Conservation (phyloP, 768 basidiomycete species). For the Collybia mongolica region DNA sequence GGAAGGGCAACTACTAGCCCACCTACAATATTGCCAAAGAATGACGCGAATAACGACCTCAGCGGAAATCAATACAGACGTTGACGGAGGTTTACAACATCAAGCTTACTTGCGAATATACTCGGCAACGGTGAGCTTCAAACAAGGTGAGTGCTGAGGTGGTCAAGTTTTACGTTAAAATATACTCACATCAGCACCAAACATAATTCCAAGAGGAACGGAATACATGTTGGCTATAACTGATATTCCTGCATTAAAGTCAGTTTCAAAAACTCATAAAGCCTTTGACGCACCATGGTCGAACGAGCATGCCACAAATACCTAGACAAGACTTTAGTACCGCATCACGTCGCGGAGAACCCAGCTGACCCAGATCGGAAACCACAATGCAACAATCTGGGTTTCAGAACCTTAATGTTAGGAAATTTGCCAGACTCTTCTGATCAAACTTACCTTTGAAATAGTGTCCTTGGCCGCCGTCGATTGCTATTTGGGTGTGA, state of each 20-base stretch:
- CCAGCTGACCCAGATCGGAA: conserved; percentile 66
- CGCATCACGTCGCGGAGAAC: background rate
- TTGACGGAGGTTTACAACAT: too few species aligned
- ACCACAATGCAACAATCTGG: conserved; percentile 63
- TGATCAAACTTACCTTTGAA: conserved; percentile 49
- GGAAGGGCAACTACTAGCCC: conserved; percentile 65
- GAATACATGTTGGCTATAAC: conserved; percentile 67
- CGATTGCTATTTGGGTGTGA: conserved; percentile 51
- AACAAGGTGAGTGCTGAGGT: background rate
- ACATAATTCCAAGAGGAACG: conserved; percentile 67
- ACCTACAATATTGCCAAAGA: conserved; percentile 67
- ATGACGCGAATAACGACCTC: conserved; percentile 63
- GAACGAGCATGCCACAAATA: conserved; percentile 70
- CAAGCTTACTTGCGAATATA: conserved; percentile 2
- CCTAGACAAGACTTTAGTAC: conserved; percentile 27
- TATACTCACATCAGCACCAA: conserved; percentile 54
- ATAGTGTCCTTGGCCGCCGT: conserved; percentile 63
- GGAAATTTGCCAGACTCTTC: background rate
- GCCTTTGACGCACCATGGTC: conserved; percentile 53
- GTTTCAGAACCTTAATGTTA: background rate
- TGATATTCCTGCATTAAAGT: background rate
- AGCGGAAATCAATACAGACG: too few species aligned
- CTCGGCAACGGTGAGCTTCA: background rate
- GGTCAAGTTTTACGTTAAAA: background rate
- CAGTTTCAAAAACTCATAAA: background rate